Percentiles rank a stretch among this genome's conserved stretches.
These are phyloP conservation scores for Fusarium sp. DNA, from an alignment of 2,329 filamentous ascomycete genomes.

Conservation along the genomic window DNA sequence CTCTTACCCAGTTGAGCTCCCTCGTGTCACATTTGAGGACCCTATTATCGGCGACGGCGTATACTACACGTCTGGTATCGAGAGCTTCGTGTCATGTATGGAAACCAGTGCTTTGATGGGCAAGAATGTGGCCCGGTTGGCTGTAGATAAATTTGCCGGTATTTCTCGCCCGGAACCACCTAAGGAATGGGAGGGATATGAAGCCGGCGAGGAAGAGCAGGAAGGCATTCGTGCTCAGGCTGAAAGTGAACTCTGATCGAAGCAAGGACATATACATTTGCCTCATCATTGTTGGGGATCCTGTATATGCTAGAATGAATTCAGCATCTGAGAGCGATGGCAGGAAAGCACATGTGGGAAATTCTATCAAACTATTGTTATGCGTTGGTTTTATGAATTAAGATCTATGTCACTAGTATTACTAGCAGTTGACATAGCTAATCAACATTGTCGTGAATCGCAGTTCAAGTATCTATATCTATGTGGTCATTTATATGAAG, in stretches of 20 bases:
- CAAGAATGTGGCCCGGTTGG: conserved; percentile 78
- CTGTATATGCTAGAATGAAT: background rate
- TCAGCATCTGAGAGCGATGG: background rate
- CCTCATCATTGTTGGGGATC: background rate
- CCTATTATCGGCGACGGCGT: conserved; percentile 71
- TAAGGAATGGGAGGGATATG: background rate
- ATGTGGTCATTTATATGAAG: background rate
- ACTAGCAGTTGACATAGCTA: background rate
- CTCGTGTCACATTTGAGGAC: conserved; percentile 87
- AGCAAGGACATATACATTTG: background rate
- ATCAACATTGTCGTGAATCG: background rate
- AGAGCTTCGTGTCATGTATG: conserved; percentile 97
- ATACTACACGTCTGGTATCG: conserved; percentile 80
- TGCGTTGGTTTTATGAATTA: background rate
- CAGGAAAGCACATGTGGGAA: background rate
- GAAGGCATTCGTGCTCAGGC: conserved; percentile 16
- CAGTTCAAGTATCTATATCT: background rate
- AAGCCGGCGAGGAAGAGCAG: background rate
- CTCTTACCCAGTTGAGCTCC: conserved; percentile 85
- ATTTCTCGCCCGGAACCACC: conserved; percentile 20
- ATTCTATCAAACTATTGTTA: background rate
- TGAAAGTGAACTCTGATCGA: conserved; percentile 24
- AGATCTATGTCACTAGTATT: background rate
- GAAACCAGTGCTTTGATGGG: conserved; percentile 95
- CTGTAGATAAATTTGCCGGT: conserved; percentile 66